These are phyloP conservation scores for Geosmithia morbida DNA, from an alignment of 2,329 filamentous ascomycete genomes.

Conservation along the genomic window DNA sequence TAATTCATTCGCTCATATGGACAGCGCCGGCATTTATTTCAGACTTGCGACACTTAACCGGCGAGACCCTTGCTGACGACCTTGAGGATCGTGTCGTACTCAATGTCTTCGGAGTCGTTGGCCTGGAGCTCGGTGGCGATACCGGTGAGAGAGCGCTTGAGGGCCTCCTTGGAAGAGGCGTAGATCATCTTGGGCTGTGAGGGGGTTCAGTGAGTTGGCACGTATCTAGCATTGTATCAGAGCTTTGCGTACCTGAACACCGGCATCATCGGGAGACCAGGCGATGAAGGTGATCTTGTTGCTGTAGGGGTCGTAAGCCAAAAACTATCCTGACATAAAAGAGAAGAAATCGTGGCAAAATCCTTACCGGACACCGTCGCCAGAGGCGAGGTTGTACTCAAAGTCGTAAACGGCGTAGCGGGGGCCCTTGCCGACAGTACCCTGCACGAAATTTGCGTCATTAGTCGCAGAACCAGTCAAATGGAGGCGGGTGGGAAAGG, in stretches of 20 bases:
- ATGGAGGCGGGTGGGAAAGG: background rate
- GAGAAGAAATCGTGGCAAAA: background rate
- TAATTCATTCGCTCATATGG: conserved; percentile 10
- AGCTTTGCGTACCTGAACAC: conserved; percentile 49
- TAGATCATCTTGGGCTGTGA: conserved; percentile 75
- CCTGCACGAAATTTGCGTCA: conserved; percentile 20
- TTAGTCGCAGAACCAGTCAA: background rate
- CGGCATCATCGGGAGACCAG: conserved; percentile 72
- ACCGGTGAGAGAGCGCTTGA: conserved; percentile 67
- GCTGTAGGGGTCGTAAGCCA: conserved; percentile 21
- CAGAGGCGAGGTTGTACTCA: conserved; percentile 56
- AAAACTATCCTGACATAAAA: conserved; percentile 5
- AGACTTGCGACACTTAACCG: conserved; percentile 17
- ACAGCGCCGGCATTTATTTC: conserved; percentile 3
- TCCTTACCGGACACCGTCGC: conserved; percentile 56
- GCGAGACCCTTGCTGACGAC: conserved; percentile 49
- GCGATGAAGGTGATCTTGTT: conserved; percentile 70
- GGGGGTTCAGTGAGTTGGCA: conserved; percentile 4
- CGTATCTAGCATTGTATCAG: background rate
- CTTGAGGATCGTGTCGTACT: conserved; percentile 57
- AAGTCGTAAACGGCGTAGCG: conserved; percentile 81
- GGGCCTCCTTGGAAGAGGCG: conserved; percentile 74
- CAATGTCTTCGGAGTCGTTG: conserved; percentile 73
- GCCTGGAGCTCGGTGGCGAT: conserved; percentile 67
- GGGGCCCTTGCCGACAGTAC: conserved; percentile 49